Conservation (phyloP, 2,329 filamentous ascomycete genomes). For the Fusarium protoensiforme region DNA sequence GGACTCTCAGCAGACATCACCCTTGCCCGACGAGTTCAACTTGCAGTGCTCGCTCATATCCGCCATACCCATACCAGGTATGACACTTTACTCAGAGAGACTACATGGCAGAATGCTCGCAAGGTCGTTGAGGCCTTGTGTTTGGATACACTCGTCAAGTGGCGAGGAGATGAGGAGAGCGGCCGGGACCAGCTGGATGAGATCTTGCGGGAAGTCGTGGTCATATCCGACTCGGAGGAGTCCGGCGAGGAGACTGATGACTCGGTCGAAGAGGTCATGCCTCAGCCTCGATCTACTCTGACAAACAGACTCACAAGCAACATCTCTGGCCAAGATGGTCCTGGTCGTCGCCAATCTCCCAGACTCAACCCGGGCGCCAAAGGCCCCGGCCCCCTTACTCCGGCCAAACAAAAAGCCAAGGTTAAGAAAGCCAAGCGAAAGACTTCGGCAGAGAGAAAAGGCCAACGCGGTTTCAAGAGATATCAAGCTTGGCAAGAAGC, state of each 20-base stretch:
- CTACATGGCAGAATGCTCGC: conserved; percentile 68
- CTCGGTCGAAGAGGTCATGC: conserved; percentile 41
- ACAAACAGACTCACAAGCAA: conserved; percentile 20
- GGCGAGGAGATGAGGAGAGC: conserved; percentile 77
- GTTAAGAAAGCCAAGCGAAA: conserved; percentile 45
- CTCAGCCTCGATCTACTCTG: conserved; percentile 11
- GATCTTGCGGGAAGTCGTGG: conserved; percentile 73
- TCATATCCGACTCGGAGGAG: conserved; percentile 70
- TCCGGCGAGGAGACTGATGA: conserved; percentile 52
- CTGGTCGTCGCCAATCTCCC: conserved; percentile 31
- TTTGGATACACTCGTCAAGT: conserved; percentile 75
- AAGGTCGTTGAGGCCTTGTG: conserved; percentile 71
- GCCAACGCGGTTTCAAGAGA: conserved; percentile 58
- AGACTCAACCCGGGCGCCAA: conserved; percentile 19
- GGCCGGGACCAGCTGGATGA: conserved; percentile 75
- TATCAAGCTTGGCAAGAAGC: conserved; percentile 59
- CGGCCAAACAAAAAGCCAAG: conserved; percentile 34
- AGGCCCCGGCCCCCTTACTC: conserved; percentile 23
- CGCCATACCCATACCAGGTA: conserved; percentile 75
- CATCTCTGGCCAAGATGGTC: conserved; percentile 21
- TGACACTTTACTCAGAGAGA: conserved; percentile 69
- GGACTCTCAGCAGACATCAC: conserved; percentile 67
- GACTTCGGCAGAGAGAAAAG: conserved; percentile 46
- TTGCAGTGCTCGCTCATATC: conserved; percentile 74
- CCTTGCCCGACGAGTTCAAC: conserved; percentile 70